Conservation (phyloP, 208 protist species). For the Acanthamoeba royreba region DNA sequence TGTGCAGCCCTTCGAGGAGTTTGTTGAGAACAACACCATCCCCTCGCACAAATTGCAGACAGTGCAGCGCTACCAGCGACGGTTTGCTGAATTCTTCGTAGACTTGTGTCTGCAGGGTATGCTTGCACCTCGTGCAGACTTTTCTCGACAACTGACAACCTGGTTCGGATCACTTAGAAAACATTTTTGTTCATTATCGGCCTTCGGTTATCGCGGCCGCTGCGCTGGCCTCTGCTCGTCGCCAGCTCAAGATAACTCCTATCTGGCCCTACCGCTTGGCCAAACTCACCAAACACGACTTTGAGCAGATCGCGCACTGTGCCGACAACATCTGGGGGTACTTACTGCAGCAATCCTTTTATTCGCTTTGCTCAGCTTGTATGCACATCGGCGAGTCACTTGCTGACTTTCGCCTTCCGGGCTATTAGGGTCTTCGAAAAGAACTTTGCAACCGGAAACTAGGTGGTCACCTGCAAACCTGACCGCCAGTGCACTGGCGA, state of each 20-base stretch:
- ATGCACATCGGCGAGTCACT: background rate
- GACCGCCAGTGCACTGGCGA: no score
- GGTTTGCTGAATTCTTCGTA: background rate
- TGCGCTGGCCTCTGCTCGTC: background rate
- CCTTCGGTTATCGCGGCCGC: background rate
- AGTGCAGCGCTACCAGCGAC: background rate
- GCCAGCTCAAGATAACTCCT: background rate
- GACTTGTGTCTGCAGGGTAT: background rate
- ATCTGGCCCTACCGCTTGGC: background rate
- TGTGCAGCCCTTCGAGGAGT: background rate
- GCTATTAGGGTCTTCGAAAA: background rate
- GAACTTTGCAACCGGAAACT: background rate
- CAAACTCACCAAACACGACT: background rate
- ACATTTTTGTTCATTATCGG: background rate
- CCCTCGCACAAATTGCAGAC: background rate
- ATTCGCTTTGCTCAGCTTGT: background rate
- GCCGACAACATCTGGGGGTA: background rate
- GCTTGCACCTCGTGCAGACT: no score
- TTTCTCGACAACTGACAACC: no score
- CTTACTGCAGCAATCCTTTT: background rate
- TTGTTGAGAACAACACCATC: background rate
- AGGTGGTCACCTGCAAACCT: background rate
- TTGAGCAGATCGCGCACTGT: background rate
- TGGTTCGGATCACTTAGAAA: no score
- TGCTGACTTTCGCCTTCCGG: no score